Evolutionary conservation across 371 early-diverging fungal species (phyloP).

Genomic region (Mucor piriformis): DNA sequence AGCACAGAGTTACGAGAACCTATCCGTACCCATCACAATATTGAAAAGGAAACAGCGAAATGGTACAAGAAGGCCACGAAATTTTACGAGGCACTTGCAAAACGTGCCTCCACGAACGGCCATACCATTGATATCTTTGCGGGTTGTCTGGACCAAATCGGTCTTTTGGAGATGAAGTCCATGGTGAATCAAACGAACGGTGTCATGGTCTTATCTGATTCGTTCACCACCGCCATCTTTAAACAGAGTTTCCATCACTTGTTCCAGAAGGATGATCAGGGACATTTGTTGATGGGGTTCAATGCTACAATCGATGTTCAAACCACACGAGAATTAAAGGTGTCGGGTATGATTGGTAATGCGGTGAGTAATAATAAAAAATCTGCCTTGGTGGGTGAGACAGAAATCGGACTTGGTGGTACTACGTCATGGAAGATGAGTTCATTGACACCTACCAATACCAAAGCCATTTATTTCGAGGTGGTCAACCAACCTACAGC

Average conservation of each 20-base stretch:
- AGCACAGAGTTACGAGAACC: slow-evolving; percentile 92
- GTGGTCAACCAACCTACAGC: slow-evolving; percentile 86
- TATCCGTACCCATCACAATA: slow-evolving; percentile 96
- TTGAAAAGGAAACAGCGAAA: slow-evolving; percentile 93
- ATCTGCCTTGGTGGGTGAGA: slow-evolving; percentile 91
- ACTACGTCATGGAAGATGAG: slow-evolving; percentile 96
- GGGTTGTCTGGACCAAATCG: slow-evolving; percentile 57
- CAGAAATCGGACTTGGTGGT: slow-evolving; percentile 96
- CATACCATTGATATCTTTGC: slow-evolving; percentile 59
- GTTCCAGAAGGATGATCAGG: slow-evolving; percentile 89
- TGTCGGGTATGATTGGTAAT: slow-evolving; percentile 96
- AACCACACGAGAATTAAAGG: slow-evolving; percentile 92
- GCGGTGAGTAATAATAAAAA: slow-evolving; percentile 92
- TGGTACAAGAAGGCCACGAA: slow-evolving; percentile 92
- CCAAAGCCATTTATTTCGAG: slow-evolving; percentile 94
- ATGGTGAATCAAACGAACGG: slow-evolving; percentile 96
- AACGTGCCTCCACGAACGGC: slow-evolving; percentile 76
- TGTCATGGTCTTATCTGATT: slow-evolving; percentile 94
- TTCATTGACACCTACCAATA: slow-evolving; percentile 84
- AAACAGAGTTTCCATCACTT: slow-evolving; percentile 95
- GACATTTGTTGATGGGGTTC: slow-evolving; percentile 93
- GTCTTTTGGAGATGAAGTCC: slow-evolving; percentile 97
- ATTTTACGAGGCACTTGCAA: slow-evolving; percentile 94
- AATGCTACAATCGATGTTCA: slow-evolving; percentile 98
- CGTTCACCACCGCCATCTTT: slow-evolving; percentile 95